Evolutionary conservation across 768 basidiomycete species (phyloP), one percentile per base, ranked within the genome.

Genomic region (Neoboletus brunneissimus): DNA sequence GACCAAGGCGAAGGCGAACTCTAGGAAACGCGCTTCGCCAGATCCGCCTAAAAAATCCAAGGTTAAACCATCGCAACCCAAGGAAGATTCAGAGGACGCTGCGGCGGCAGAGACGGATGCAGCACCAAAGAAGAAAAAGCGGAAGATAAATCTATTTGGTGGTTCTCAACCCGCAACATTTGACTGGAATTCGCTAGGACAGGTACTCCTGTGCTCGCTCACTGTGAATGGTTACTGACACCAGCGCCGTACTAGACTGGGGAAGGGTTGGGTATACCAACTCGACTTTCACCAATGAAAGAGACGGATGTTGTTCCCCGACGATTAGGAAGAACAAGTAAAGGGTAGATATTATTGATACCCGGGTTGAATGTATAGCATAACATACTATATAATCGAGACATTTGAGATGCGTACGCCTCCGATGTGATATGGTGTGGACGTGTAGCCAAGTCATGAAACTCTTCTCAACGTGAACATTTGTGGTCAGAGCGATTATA

Each of bases 401-500:
- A 37, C 25, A 25, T 35, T 42, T 23, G 42, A 35, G 18, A 44
- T 11, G 8, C n/a, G 9, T 29, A 29, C 8, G 23, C 10, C 25
- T 16, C 10, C 3, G 23, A 35, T 25, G 29, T 9, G 2, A 43
- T 34, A 13, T 25, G 18, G 6, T 34, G 27, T n/a, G 43, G 15
- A 51, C 32, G 57, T 88, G 79, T 89, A 56, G 87, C 88, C 88
- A 72, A 82, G 76, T 76, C 85, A 91, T 90, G 89, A 91, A 91
- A 91, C 89, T 88, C 87, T 81, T 81, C 75, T 82, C 84, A 64
- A 81, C 87, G 86, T 90, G 75, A 60, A 67, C 68, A 54, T 75
- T 69, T 77, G 87, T 80, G 84, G 85, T 85, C 71, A 77, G 87
- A 90, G 89, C 82, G 89, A 91, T 91, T 90, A 90, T 83, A 70